Percentiles rank a stretch among this genome's conserved stretches.
Evolutionary conservation across 192 early-diverging fungal species (phyloP).

Genomic region (Coemansia sp.): DNA sequence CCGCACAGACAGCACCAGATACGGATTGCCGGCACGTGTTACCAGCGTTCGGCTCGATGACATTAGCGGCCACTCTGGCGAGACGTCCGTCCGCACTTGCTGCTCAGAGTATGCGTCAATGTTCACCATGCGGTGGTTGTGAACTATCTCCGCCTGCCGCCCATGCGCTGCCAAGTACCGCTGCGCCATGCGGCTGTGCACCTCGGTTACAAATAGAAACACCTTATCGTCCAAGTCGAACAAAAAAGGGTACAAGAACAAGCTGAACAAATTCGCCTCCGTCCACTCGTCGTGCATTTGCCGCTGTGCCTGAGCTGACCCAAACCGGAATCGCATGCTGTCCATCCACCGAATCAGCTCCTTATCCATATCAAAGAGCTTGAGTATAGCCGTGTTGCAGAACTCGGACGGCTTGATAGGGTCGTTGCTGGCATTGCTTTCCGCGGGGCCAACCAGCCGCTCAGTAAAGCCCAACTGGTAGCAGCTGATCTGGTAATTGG

Average conservation of each 20-base stretch:
- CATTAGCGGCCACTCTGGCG: conserved; percentile 43
- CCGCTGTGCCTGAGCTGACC: neutral
- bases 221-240: conserved; percentile 21
- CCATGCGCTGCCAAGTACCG: conserved; percentile 40
- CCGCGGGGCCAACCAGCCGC: neutral
- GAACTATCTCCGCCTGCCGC: conserved; percentile 39
- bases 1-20: conserved; percentile 78
- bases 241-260: conserved; percentile 45
- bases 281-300: neutral
- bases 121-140: conserved; percentile 38
- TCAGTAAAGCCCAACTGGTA: conserved; percentile 5
- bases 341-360: conserved; percentile 39
- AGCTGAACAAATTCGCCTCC: conserved; percentile 25
- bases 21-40: conserved; percentile 57
- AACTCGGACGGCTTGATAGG: conserved; percentile 10
- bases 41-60: conserved; percentile 16
- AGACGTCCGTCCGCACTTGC: conserved; percentile 14
- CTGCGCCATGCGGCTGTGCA: conserved; percentile 30
- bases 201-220: conserved; percentile 19
- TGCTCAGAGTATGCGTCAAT: conserved; percentile 41
- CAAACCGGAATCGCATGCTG: conserved; percentile 14
- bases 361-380: conserved; percentile 21
- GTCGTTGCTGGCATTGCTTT: neutral
- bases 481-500: conserved; percentile 10
- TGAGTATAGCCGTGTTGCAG: conserved; percentile 4